A percentile compares a stretch with the other conserved stretches of the same genome.
Evolutionary conservation across 495 filamentous ascomycete species (phyloP).

Genomic region (Rusavskia elegans): DNA sequence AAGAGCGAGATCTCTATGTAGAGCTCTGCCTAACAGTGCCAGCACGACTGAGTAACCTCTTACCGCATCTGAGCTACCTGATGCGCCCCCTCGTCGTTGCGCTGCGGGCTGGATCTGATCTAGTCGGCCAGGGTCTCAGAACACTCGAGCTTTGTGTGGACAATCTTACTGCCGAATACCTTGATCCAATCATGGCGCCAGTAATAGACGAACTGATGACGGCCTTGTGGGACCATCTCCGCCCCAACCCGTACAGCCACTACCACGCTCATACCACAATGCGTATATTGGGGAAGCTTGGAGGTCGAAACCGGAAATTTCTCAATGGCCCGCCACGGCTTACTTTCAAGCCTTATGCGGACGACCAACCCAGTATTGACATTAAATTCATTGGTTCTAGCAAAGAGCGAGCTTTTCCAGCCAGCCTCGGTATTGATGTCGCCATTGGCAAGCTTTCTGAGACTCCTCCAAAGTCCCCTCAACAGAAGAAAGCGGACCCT

Average conservation of each 20-base stretch:
- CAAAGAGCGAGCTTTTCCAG: conserved; percentile 73
- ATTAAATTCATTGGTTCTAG: conserved; percentile 77
- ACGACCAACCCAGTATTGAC: conserved; percentile 75
- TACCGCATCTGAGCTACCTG: conserved; percentile 92
- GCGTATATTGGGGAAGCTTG: conserved; percentile 94
- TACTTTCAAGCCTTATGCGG: conserved; percentile 65
- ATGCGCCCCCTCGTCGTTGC: conserved; percentile 97
- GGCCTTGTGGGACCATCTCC: conserved; percentile 85
- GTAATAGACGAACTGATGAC: conserved; percentile 98
- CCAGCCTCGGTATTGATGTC: conserved; percentile 69
- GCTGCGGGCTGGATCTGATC: conserved; percentile 73
- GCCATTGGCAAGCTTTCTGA: conserved; percentile 80
- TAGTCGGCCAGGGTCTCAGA: conserved; percentile 84
- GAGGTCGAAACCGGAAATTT: conserved; percentile 88
- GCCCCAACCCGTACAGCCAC: conserved; percentile 84
- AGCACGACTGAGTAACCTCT: conserved; percentile 80
- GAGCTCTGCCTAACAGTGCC: conserved; percentile 94
- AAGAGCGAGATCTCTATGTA: conserved; percentile 89
- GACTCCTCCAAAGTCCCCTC: conserved; percentile 42
- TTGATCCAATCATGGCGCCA: conserved; percentile 98
- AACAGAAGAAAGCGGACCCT: conserved; percentile 55
- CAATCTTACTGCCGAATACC: conserved; percentile 91
- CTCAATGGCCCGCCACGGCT: conserved; percentile 74
- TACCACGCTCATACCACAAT: conserved; percentile 96
- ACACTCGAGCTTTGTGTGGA: conserved; percentile 96